Evolutionary conservation across 1,284 basidiomycete genomes (phyloP).

Genomic region (Pseudomicrostroma phylloplanum): DNA sequence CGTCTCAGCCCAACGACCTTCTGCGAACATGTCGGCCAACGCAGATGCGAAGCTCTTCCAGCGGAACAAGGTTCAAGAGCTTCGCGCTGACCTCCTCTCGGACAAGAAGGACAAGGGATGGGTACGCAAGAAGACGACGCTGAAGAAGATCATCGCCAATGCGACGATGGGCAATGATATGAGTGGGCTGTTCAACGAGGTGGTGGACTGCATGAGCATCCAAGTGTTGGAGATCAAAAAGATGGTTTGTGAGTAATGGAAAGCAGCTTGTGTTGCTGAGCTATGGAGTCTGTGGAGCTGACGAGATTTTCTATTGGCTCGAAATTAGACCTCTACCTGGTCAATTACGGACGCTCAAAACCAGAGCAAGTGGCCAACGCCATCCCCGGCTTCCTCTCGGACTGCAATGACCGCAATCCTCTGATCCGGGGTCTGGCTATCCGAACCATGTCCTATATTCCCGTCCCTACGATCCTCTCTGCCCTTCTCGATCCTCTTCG

Average conservation of each 20-base stretch:
- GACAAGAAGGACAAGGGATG: conserved; percentile 50
- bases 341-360: conserved; percentile 82
- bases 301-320: conserved; percentile 5
- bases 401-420: conserved; percentile 84
- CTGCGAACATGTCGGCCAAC: conserved; percentile 32
- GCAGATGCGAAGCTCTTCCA: conserved; percentile 49
- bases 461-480: conserved; percentile 58
- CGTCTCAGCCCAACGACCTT: conserved; percentile 3
- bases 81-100: conserved; percentile 42
- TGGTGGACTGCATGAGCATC: conserved; percentile 72
- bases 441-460: conserved; percentile 90
- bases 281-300: not conserved
- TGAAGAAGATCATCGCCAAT: conserved; percentile 51
- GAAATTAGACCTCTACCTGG: conserved; percentile 62
- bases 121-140: conserved; percentile 37
- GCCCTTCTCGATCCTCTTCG: conserved; percentile 75
- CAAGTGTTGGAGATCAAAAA: conserved; percentile 96
- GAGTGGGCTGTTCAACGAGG: conserved; percentile 84
- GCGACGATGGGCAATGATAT: conserved; percentile 60
- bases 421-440: conserved; percentile 86
- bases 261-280: no score
- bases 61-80: conserved; percentile 46
- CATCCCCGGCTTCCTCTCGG: conserved; percentile 85
- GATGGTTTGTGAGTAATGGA: conserved; percentile 55
- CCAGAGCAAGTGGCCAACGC: conserved; percentile 81